Evolutionary conservation across 139 green algal species (phyloP), one percentile per base, ranked within the genome.

Genomic region (Diplosphaera chodatii): DNA sequence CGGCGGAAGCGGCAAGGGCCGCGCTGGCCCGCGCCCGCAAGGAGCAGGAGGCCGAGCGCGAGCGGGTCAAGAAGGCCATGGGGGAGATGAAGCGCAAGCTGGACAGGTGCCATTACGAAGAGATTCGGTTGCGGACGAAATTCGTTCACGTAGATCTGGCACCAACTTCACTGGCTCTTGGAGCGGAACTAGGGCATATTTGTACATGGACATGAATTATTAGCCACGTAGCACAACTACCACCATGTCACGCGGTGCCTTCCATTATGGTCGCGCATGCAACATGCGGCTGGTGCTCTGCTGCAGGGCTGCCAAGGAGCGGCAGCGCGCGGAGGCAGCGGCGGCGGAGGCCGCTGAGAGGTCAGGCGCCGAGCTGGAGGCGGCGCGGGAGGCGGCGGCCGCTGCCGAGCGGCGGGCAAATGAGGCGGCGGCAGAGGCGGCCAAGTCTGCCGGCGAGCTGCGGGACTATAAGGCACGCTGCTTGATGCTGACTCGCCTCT

Each of bases 21-120:
- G 73, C 73, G 56, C 55, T 75, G 31, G 40, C 67, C 28, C 27
- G 73, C 27, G 77, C 82, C 40, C 40, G 55, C 65, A 75, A 77
- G 68, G 78, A 86, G 48, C 41, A 74, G 56, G 80, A 86, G 55
- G 34, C 67, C 3, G 80, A 86, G 40, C 67, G 74, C 16, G 74
- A 67, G 23, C 55, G 79, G 1, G 74, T 86, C 1, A 86, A 86
- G 67, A 78, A 69, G 55, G 80, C 76, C 22, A 75, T 86, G 15
- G 67, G 63, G 0, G 80, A 86, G 48, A 76, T 81, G 40, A 83
- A 74, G 48, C 68, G 76, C 41, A 80, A 82, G 63, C 74, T 78
- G 1, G 80, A 86, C 40, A 70, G 73, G 77, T 82, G 34, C 15
- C 29, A 10, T 48, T 48, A 20, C 37, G 10, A 48, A 20, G 10